These are phyloP conservation scores for Schoenoplectus tabernaemontani DNA, from an alignment of 202 grass and related monocot species.

Conservation along the genomic window DNA sequence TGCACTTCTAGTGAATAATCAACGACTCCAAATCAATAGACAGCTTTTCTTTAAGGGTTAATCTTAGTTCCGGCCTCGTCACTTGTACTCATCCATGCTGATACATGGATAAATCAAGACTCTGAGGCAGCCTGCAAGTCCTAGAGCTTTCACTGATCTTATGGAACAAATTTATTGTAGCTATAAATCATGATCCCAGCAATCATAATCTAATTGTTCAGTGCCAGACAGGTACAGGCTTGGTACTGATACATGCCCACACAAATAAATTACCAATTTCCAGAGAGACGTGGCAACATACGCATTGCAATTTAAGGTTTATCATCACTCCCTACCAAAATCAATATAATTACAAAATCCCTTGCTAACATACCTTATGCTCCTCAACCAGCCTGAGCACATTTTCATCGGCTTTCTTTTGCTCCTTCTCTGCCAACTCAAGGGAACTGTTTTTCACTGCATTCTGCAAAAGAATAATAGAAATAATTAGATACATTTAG, in stretches of 20 bases:
- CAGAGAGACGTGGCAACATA: neutral
- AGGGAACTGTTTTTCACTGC: slow-evolving; percentile 51
- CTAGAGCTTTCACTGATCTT: neutral
- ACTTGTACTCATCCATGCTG: neutral
- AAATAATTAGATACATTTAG: neutral
- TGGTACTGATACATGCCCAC: neutral
- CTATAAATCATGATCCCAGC: neutral
- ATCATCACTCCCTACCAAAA: neutral
- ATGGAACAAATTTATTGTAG: neutral
- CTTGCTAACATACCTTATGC: slow-evolving; percentile 41
- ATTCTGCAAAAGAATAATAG: slow-evolving; percentile 40
- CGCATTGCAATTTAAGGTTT: neutral
- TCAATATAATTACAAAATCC: neutral
- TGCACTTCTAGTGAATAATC: neutral
- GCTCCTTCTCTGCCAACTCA: slow-evolving; percentile 55
- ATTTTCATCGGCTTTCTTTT: slow-evolving; percentile 60
- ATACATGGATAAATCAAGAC: too few relatives aligned
- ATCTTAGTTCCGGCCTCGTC: neutral
- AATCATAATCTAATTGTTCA: neutral
- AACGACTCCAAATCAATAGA: neutral
- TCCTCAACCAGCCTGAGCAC: slow-evolving; percentile 69
- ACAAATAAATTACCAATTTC: neutral
- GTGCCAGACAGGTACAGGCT: neutral
- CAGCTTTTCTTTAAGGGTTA: neutral
- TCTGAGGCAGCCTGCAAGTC: too few relatives aligned